Evolutionary conservation across 495 filamentous ascomycete genomes (phyloP).

Genomic region (Oleoguttula mirabilis): DNA sequence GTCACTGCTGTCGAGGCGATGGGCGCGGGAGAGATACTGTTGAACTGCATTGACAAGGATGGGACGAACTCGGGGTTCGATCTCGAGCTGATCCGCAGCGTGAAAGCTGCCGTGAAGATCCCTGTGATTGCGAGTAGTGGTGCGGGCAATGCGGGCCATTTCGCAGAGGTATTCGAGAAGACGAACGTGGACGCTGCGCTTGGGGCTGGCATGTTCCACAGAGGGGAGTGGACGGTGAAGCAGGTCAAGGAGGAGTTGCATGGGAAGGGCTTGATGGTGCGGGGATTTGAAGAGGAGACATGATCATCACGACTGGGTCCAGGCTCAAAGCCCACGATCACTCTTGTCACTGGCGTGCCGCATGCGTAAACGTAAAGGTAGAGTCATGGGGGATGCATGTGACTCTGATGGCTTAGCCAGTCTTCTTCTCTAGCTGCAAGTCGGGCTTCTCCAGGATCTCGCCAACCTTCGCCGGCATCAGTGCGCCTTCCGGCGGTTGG

Average conservation of each 20-base stretch:
- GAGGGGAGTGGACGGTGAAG: constrained; percentile 84
- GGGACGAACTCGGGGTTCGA: constrained; percentile 94
- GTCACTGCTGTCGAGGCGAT: constrained; percentile 86
- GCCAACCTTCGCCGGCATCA: constrained; percentile 51
- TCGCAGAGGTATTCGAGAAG: constrained; percentile 75
- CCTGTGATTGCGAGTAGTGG: constrained; percentile 94
- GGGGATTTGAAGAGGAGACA: constrained; percentile 57
- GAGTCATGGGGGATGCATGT: too few species aligned
- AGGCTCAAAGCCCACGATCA: too few species aligned
- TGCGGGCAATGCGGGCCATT: constrained; percentile 80
- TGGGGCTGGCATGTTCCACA: constrained; percentile 95
- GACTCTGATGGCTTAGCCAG: too few species aligned
- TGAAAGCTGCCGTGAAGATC: constrained; percentile 73
- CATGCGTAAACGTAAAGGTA: too few species aligned
- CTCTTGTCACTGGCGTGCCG: too few species aligned
- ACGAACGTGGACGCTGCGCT: constrained; percentile 86
- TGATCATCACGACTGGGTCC: too few species aligned
- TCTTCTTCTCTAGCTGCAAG: constrained; percentile 17
- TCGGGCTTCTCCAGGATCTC: constrained; percentile 42
- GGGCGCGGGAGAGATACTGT: constrained; percentile 85
- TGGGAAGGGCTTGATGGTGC: constrained; percentile 58
- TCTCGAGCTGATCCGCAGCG: constrained; percentile 74
- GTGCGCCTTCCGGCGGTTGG: constrained; percentile 48
- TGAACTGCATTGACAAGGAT: constrained; percentile 97
- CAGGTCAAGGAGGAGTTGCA: constrained; percentile 81